Conservation (phyloP, 257 asterid species). For the Solanum sejunctum region DNA sequence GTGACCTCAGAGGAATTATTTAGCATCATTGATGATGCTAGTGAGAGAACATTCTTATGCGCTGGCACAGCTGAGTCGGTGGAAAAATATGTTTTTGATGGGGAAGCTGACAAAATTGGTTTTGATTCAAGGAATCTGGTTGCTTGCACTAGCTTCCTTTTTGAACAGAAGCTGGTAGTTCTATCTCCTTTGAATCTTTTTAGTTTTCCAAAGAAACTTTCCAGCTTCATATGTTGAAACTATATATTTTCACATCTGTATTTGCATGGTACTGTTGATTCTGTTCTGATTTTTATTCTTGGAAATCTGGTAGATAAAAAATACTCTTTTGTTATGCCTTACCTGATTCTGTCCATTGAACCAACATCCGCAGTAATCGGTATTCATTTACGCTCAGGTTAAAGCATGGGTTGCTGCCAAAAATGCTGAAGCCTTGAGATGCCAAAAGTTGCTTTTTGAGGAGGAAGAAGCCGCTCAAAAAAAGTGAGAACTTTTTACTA, state of each 20-base stretch:
- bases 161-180: conserved; percentile 83
- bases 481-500: conserved; percentile 26
- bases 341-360: neutral
- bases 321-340: neutral
- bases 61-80: conserved; percentile 77
- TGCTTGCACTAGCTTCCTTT: conserved; percentile 70
- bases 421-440: conserved; percentile 90
- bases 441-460: conserved; percentile 85
- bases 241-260: neutral
- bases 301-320: neutral
- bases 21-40: conserved; percentile 81
- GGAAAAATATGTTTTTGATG: conserved; percentile 63
- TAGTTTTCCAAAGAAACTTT: neutral
- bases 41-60: conserved; percentile 86
- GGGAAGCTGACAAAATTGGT: conserved; percentile 52
- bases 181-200: neutral
- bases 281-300: neutral
- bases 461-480: conserved; percentile 91
- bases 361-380: neutral
- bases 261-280: neutral
- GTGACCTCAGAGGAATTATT: conserved; percentile 66
- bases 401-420: conserved; percentile 82
- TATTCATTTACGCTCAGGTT: conserved; percentile 39
- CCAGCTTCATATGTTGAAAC: neutral
- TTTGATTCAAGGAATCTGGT: conserved; percentile 68